These are phyloP conservation scores for Gomphus bonarii DNA, from an alignment of 1,284 basidiomycete species.

Conservation along the genomic window DNA sequence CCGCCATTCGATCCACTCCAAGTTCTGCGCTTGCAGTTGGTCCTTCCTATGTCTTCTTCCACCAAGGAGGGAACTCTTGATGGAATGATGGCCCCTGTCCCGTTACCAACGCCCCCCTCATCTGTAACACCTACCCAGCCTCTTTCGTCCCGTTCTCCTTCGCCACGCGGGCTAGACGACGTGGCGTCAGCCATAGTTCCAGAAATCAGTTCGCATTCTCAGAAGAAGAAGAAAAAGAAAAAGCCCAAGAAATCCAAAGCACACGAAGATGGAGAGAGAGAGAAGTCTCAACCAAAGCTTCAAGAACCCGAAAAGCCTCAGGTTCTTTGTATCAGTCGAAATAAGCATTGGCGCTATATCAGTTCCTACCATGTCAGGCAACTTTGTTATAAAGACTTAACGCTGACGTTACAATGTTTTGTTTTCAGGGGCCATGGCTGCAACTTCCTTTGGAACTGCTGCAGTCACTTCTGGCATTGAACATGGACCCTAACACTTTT, in stretches of 20 bases:
- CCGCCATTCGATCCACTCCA: neutral
- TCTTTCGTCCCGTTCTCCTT: conserved; percentile 1
- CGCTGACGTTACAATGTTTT: neutral
- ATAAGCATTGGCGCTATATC: conserved; percentile 83
- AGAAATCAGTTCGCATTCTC: conserved; percentile 5
- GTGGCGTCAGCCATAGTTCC: neutral
- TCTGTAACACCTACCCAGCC: conserved; percentile 1
- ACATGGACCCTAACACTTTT: conserved; percentile 59
- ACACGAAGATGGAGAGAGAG: conserved; percentile 13
- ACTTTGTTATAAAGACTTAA: conserved; percentile 1
- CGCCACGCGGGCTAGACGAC: neutral
- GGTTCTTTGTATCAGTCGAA: conserved; percentile 70
- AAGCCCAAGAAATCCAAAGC: conserved; percentile 13
- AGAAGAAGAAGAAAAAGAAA: conserved; percentile 18
- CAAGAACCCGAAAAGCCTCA: conserved; percentile 35
- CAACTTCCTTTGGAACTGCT: conserved; percentile 75
- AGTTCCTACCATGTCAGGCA: conserved; percentile 73
- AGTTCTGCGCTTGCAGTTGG: neutral
- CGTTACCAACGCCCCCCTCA: neutral
- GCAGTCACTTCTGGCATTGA: conserved; percentile 66
- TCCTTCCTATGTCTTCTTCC: neutral
- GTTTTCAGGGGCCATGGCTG: conserved; percentile 67
- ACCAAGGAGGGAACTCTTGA: neutral
- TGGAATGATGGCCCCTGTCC: neutral
- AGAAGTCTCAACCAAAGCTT: conserved; percentile 18